These are phyloP conservation scores for Pouteria glomerata DNA, from an alignment of 148 eudicot genomes.

Conservation along the genomic window DNA sequence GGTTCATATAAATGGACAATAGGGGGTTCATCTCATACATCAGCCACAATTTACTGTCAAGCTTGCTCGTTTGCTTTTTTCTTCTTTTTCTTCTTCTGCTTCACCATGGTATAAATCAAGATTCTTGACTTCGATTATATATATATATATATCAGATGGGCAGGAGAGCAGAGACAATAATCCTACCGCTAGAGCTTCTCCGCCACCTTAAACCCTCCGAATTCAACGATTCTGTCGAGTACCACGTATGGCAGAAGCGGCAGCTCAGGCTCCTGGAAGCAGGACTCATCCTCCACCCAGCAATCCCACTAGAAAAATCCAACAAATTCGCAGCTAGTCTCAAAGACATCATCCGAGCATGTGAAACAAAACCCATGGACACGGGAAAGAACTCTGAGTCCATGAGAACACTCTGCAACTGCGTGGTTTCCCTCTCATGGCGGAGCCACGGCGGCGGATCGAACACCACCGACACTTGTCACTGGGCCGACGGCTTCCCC, in stretches of 20 bases:
- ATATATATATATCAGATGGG: constrained; percentile 44
- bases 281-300: constrained; percentile 65
- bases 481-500: constrained; percentile 93
- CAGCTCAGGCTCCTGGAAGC: constrained; percentile 63
- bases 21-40: too few relatives aligned
- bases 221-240: constrained; percentile 59
- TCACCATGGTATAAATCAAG: too few relatives aligned
- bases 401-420: constrained; percentile 55
- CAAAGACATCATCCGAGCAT: constrained; percentile 33
- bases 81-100: too few relatives aligned
- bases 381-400: constrained; percentile 59
- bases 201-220: constrained; percentile 83
- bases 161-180: constrained; percentile 79
- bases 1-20: too few relatives aligned
- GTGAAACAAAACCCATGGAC: constrained; percentile 59
- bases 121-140: background rate
- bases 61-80: too few relatives aligned
- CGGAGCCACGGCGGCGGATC: constrained; percentile 45
- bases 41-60: too few relatives aligned
- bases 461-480: constrained; percentile 59
- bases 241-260: constrained; percentile 78
- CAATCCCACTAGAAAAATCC: constrained; percentile 49
- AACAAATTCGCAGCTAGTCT: constrained; percentile 40
- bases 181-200: constrained; percentile 84
- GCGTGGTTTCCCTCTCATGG: constrained; percentile 62